These are phyloP conservation scores for Fraxinus albicans DNA, from an alignment of 305 asterid genomes.

Conservation along the genomic window DNA sequence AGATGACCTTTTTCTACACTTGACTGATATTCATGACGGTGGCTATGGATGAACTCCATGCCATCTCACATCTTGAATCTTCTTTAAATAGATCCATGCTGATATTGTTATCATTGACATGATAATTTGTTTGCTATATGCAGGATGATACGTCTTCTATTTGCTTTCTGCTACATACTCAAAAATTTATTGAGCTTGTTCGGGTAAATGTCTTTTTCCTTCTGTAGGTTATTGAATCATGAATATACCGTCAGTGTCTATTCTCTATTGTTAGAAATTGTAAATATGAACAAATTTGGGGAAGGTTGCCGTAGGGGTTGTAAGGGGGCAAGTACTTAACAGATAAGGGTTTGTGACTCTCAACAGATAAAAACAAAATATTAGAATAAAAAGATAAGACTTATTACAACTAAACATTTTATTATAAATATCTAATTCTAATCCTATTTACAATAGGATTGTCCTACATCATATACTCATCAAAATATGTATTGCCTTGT, in stretches of 20 bases:
- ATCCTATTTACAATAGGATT: no score
- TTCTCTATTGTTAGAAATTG: not conserved
- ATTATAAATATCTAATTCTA: no score
- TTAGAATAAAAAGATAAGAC: no score
- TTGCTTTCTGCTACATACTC: conserved; percentile 79
- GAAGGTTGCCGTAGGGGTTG: not conserved
- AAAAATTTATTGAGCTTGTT: conserved; percentile 80
- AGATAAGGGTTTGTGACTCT: not conserved
- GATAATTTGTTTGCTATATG: conserved; percentile 30
- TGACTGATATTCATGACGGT: not conserved
- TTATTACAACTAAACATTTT: no score
- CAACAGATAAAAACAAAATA: not conserved
- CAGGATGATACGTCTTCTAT: conserved; percentile 75
- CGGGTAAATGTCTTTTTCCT: conserved; percentile 51
- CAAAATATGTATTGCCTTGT: not conserved
- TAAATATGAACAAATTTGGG: not conserved
- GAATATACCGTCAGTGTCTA: not conserved
- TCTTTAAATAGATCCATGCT: conserved; percentile 2
- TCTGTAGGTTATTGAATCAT: not conserved
- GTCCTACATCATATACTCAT: not conserved
- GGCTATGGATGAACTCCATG: not conserved
- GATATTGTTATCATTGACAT: conserved; percentile 19
- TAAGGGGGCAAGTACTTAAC: not conserved
- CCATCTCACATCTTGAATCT: not conserved
- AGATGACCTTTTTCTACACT: not conserved